Percentiles rank a stretch among this genome's conserved stretches.
phyloP scores from a whole-genome alignment of 2,329 filamentous ascomycete genomes.

The Conoideocrella luteorostrata region DNA sequence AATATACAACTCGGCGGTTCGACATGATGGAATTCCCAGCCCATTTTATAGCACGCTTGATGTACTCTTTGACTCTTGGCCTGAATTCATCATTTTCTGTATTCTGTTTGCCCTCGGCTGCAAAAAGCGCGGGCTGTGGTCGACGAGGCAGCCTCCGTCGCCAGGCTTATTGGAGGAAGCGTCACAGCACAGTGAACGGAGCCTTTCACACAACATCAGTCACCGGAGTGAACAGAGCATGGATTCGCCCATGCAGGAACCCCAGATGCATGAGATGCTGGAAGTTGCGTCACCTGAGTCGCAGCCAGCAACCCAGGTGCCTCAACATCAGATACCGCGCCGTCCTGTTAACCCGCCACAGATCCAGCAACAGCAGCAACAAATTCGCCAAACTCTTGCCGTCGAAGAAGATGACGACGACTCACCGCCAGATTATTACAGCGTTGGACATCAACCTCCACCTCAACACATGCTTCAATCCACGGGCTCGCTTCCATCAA shows the following conservation, averaged over 20 bases:
- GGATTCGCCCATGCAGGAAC: conserved; percentile 5
- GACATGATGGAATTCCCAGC: not conserved
- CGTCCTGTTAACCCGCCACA: conserved; percentile 4
- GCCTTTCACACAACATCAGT: conserved; percentile 12
- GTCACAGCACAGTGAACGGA: conserved; percentile 14
- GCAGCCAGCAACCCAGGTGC: not conserved
- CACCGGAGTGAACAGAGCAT: conserved; percentile 9
- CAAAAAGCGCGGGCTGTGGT: conserved; percentile 22
- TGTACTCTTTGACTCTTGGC: conserved; percentile 18
- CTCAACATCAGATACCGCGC: not conserved
- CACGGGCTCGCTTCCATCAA: not conserved
- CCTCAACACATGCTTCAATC: not conserved
- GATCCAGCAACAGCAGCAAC: conserved; percentile 2
- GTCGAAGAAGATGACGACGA: not conserved
- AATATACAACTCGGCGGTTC: not conserved
- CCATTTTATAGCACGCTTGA: conserved; percentile 15
- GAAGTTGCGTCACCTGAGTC: not conserved
- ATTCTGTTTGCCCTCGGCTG: conserved; percentile 21
- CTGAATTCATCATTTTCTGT: conserved; percentile 18
- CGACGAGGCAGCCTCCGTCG: conserved; percentile 14
- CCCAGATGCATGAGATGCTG: not conserved
- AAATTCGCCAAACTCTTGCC: not conserved
- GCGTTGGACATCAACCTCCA: not conserved
- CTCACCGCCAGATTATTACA: not conserved
- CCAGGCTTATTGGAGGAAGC: conserved; percentile 2